Percentiles rank a stretch among this genome's conserved stretches.
phyloP scores from a whole-genome alignment of 2,329 filamentous ascomycete species.

The Xylariaceae sp. region DNA sequence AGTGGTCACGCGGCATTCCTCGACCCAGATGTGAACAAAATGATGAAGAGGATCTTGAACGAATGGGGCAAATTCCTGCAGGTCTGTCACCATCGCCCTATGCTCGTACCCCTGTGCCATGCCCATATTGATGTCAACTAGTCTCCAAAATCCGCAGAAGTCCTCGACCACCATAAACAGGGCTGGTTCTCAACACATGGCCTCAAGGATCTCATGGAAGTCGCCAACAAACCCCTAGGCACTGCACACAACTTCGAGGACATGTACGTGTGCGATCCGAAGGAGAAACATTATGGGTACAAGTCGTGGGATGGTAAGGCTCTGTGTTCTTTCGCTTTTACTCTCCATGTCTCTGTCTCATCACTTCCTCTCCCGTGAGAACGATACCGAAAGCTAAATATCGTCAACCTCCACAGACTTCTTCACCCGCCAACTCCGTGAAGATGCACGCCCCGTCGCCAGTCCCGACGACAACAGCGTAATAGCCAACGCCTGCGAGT shows the following conservation, averaged over 20 bases:
- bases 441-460: conserved; percentile 47
- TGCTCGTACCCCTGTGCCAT: not conserved
- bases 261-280: conserved; percentile 59
- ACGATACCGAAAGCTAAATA: not conserved
- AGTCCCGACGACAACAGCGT: conserved; percentile 45
- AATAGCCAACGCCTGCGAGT: conserved; percentile 58
- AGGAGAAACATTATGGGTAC: conserved; percentile 52
- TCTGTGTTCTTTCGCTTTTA: not conserved
- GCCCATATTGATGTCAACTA: conserved; percentile 17
- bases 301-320: conserved; percentile 55
- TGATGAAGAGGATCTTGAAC: conserved; percentile 54
- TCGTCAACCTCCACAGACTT: conserved; percentile 37
- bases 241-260: conserved; percentile 53
- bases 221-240: conserved; percentile 46
- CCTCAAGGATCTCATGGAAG: conserved; percentile 46
- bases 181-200: conserved; percentile 58
- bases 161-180: conserved; percentile 40
- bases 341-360: no score
- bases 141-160: conserved; percentile 53
- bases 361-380: not conserved
- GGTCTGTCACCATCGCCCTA: conserved; percentile 29
- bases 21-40: conserved; percentile 53
- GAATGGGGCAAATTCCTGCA: conserved; percentile 55
- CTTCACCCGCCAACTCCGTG: conserved; percentile 53
- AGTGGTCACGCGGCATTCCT: conserved; percentile 53